Base-by-base conservation (phyloP, 495 filamentous ascomycete genomes). In the Melanomma pulvis-pyrius region DNA sequence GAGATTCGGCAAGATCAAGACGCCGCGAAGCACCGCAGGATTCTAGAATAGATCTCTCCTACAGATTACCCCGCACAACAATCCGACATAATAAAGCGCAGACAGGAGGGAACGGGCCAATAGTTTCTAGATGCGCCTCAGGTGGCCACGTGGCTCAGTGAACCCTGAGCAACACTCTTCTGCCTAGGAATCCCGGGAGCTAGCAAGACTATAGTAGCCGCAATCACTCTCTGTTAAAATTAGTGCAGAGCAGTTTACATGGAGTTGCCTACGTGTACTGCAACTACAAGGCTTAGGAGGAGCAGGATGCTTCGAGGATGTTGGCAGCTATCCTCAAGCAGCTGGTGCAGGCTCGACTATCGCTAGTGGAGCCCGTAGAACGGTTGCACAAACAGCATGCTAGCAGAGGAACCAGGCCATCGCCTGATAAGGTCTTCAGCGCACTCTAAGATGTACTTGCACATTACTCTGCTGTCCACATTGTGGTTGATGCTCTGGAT, bases 401-500 rank as follows among this genome's bases (percentile, higher is more conserved):
- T 21, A 41, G 26, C n/a, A 4, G 32, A n/a, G 54, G 54, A 41
- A 58, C 54, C 15, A 58, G 29, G 54, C 54, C 54, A 44, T 58
- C 54, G 15, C 28, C 22, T n/a, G 54, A 36, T 13, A 30, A 58
- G 26, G 41, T 41, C 6, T 58, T 65, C 8, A 63, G 47, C 53
- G 60, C 65, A 32, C 68, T 82, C 12, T 59, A 73, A 3, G 67
- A 61, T 7, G 64, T 76, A 17, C 63, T 57, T 26, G 32, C 47
- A 0, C 47, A 34, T 7, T 76, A 70, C 58, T 71, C 73, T 11
- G 67, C 53, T 47, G 67, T 75, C 17, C 79, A 76, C 61, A 71
- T 84, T 48, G 65, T 84, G 17, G 60, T 83, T n/a, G 81, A 83
- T 63, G 80, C 80, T 30, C 69, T 82, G 11, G 80, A 82, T 64